Base-by-base conservation (phyloP, 2,329 filamentous ascomycete species). In the Blastomyces parvus region DNA sequence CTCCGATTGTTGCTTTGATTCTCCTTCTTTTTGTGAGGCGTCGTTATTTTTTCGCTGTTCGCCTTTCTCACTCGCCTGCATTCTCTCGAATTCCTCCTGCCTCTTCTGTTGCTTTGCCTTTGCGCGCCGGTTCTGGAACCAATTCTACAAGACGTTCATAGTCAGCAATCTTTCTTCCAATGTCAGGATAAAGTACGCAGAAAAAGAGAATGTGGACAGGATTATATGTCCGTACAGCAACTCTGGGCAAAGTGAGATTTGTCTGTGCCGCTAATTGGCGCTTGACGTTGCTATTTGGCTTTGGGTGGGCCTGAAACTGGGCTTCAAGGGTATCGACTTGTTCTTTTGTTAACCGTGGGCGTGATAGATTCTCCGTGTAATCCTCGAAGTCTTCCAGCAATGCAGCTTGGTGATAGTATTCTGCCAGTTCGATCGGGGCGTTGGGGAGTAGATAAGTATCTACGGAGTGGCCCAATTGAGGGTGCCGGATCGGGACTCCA, bases 111-210 rank as follows among this genome's bases (percentile, higher is more conserved):
- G 79, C 68, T 81, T 81, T 59, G 79, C 79, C 67, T 82, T 81
- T 63, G 80, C 80, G 57, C 80, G 77, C 64, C 80, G 76, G 66
- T 81, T 82, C 66, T 82, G 80, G 68, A 81, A 82, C 80, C 80
- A 82, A 65, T 82, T 81, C 80, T 81, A 64, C 61, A 60, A 50
- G 0, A 38, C 19, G 48, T 38, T 30, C 61, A 52, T 25, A 33
- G 42, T 57, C 50, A 62, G 52, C 27, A 30, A 52, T 22, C 38
- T 30, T 22, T 42, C 11, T 56, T 40, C 8, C 17, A n/a, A 40
- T 19, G 17, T 7, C 3, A 3, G 11, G 46, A 33, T 27, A 40
- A 53, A 53, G 14, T 0, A 27, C 22, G 9, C 4, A 50, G 46
- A 30, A 57, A 63, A 57, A 14, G 57, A 38, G 57, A 38, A 56